These are phyloP conservation scores for Beauveria rudraprayagi DNA, from an alignment of 2,329 filamentous ascomycete species.

Conservation along the genomic window DNA sequence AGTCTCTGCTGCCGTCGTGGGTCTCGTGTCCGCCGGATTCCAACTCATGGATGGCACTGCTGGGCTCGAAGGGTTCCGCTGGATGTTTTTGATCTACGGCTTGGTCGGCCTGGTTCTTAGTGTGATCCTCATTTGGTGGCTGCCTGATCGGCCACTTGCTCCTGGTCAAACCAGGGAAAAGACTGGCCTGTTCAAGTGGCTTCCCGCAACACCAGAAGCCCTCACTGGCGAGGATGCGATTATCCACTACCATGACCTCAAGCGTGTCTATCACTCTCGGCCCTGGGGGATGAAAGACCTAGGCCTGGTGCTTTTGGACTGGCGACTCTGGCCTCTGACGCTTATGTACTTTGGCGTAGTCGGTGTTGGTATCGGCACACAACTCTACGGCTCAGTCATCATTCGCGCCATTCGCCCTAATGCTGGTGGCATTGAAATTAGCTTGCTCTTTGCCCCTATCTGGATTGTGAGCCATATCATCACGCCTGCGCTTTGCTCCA, in stretches of 20 bases:
- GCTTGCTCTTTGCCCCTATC: slow-evolving; percentile 80
- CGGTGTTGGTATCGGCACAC: slow-evolving; percentile 82
- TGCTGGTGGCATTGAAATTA: slow-evolving; percentile 67
- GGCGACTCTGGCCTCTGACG: slow-evolving; percentile 78
- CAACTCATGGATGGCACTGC: slow-evolving; percentile 77
- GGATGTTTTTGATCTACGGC: slow-evolving; percentile 90
- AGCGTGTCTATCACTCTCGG: slow-evolving; percentile 67
- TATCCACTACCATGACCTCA: slow-evolving; percentile 77
- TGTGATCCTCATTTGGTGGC: slow-evolving; percentile 74
- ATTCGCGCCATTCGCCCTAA: slow-evolving; percentile 68
- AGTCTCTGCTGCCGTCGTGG: slow-evolving; percentile 81
- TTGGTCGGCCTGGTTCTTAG: slow-evolving; percentile 66
- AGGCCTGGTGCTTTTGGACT: slow-evolving; percentile 64
- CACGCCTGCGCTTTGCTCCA: background rate
- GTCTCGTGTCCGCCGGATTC: slow-evolving; percentile 82
- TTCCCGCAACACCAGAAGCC: slow-evolving; percentile 63
- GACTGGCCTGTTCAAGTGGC: slow-evolving; percentile 49
- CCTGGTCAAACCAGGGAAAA: slow-evolving; percentile 55
- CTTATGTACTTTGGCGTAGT: slow-evolving; percentile 96
- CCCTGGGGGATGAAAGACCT: slow-evolving; percentile 69
- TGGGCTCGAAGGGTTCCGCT: slow-evolving; percentile 74
- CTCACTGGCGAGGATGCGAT: slow-evolving; percentile 68
- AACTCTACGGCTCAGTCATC: slow-evolving; percentile 81
- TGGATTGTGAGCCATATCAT: slow-evolving; percentile 61
- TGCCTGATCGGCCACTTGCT: slow-evolving; percentile 71